Percentiles rank a stretch among this genome's conserved stretches.
Conservation (phyloP, 1,284 basidiomycete species). For the Amylostereum areolatum region DNA sequence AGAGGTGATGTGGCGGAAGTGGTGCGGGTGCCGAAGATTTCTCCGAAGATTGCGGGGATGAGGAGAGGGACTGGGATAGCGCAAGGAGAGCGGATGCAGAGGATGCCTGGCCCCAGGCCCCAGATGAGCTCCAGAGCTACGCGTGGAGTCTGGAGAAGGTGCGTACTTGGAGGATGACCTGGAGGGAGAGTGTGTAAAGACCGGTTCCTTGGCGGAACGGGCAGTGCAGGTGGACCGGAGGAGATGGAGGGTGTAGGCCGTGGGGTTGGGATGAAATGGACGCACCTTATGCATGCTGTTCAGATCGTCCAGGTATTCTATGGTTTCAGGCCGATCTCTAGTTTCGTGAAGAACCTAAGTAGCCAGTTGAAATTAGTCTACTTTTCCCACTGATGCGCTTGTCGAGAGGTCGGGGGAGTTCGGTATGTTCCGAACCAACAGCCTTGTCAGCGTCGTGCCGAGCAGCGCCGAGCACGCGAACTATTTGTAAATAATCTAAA, state of each 20-base stretch:
- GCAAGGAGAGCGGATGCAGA: not conserved
- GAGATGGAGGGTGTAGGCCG: too few relatives aligned
- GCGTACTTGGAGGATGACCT: constrained; percentile 36
- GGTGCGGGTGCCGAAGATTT: constrained; percentile 25
- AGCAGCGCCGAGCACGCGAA: too few relatives aligned
- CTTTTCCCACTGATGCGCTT: too few relatives aligned
- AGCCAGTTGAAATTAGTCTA: too few relatives aligned
- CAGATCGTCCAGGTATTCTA: constrained; percentile 33
- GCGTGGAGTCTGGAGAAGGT: not conserved
- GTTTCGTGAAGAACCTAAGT: constrained; percentile 35
- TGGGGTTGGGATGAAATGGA: not conserved
- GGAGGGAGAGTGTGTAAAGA: constrained; percentile 4
- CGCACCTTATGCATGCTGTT: constrained; percentile 35
- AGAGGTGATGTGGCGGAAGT: constrained; percentile 37
- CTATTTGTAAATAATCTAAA: too few relatives aligned
- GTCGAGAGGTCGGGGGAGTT: too few relatives aligned
- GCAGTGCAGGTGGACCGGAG: too few relatives aligned
- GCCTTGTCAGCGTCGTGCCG: too few relatives aligned
- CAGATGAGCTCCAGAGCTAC: too few relatives aligned
- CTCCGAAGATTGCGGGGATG: not conserved
- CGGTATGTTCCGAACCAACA: too few relatives aligned
- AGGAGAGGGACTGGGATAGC: not conserved
- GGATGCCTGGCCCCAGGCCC: not conserved
- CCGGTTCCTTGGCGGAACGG: too few relatives aligned
- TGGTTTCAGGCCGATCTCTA: constrained; percentile 31